A percentile compares a stretch with the other conserved stretches of the same genome.
Conservation (phyloP, 2,329 filamentous ascomycete genomes). For the Sarocladium brachiariae region DNA sequence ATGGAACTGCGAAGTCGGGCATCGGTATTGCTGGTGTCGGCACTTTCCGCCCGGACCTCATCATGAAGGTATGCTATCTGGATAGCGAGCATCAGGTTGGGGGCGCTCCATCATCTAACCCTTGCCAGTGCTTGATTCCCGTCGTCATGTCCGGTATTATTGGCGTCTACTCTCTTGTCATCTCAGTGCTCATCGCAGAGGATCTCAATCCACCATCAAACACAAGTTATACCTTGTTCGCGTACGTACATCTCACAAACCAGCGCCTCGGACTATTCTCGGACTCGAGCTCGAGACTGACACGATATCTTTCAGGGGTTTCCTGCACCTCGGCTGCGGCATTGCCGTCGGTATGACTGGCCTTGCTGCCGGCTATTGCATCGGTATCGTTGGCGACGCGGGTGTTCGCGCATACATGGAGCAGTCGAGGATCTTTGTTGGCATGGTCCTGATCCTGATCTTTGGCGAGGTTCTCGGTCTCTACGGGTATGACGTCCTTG, state of each 20-base stretch:
- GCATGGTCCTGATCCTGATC: constrained; percentile 98
- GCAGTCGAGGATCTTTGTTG: constrained; percentile 92
- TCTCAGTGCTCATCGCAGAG: constrained; percentile 90
- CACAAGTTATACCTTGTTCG: constrained; percentile 74
- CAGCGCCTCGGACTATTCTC: background rate
- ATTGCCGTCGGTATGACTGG: constrained; percentile 88
- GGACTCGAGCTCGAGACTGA: constrained; percentile 14
- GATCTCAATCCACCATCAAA: constrained; percentile 68
- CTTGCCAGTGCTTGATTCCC: constrained; percentile 65
- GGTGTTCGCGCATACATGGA: constrained; percentile 94
- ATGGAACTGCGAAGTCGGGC: constrained; percentile 81
- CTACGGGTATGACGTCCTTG: constrained; percentile 64
- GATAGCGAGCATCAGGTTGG: background rate
- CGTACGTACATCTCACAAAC: constrained; percentile 40
- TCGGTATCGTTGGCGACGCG: constrained; percentile 90
- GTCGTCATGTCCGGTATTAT: constrained; percentile 99
- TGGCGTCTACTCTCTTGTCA: constrained; percentile 94
- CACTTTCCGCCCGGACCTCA: constrained; percentile 77
- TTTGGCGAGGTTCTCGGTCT: constrained; percentile 96
- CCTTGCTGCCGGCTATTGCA: constrained; percentile 90
- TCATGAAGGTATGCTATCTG: constrained; percentile 70
- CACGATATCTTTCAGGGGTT: constrained; percentile 50
- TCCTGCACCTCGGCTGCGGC: constrained; percentile 89
- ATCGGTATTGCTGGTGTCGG: constrained; percentile 83
- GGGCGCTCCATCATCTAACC: constrained; percentile 11